Conservation (phyloP, 2,329 filamentous ascomycete species). For the Orbilia ellipsospora region DNA sequence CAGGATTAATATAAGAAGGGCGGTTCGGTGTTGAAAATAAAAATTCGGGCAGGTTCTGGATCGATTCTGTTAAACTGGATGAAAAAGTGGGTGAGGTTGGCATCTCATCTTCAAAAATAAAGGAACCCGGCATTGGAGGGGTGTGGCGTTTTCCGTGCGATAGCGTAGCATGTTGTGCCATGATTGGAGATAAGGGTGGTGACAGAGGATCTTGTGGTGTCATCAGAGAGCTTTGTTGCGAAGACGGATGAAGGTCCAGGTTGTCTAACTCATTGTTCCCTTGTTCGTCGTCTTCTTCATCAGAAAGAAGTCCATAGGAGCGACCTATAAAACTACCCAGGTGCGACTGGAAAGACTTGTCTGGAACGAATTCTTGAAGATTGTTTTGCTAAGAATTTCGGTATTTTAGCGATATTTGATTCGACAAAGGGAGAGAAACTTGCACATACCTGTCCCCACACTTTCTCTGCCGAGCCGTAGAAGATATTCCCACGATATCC, state of each 20-base stretch:
- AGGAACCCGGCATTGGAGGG: conserved; percentile 45
- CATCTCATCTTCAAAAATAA: conserved; percentile 49
- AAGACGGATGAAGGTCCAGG: conserved; percentile 3
- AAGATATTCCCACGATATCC: conserved; percentile 52
- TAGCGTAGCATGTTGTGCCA: neutral
- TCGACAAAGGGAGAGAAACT: no score
- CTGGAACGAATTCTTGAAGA: neutral
- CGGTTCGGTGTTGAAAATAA: conserved; percentile 39
- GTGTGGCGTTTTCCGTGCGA: neutral
- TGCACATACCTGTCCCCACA: conserved; percentile 38
- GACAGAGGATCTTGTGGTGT: conserved; percentile 41
- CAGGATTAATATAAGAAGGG: conserved; percentile 47
- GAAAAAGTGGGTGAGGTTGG: conserved; percentile 45
- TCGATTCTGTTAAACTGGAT: conserved; percentile 37
- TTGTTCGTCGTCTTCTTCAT: conserved; percentile 44
- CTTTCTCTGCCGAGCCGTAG: conserved; percentile 47
- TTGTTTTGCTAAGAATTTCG: no score
- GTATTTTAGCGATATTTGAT: no score
- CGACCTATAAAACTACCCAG: conserved; percentile 37
- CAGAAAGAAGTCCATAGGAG: conserved; percentile 46
- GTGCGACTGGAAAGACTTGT: conserved; percentile 10
- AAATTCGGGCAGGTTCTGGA: conserved; percentile 36
- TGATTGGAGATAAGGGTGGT: conserved; percentile 35
- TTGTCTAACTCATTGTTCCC: neutral
- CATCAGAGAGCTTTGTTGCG: conserved; percentile 27